phyloP scores from a whole-genome alignment of 1,284 basidiomycete species.

The Trichosporon ovoides region DNA sequence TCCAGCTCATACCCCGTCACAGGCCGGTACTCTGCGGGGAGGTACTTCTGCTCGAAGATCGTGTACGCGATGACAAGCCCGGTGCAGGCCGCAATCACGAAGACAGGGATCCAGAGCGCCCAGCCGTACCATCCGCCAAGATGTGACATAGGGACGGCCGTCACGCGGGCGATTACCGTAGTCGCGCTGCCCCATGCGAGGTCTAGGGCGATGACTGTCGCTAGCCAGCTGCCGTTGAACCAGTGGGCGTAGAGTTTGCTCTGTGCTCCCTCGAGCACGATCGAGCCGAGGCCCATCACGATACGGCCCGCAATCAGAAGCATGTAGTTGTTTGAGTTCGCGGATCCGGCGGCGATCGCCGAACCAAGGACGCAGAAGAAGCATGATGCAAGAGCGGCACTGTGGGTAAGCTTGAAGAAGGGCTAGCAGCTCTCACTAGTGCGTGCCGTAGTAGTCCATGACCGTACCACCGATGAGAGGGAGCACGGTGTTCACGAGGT shows the following conservation, averaged over 20 bases:
- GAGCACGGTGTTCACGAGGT: constrained; percentile 48
- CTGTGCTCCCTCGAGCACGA: constrained; percentile 28
- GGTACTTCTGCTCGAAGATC: constrained; percentile 28
- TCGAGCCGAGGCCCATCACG: constrained; percentile 36
- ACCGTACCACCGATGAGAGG: constrained; percentile 50
- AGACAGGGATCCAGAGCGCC: constrained; percentile 34
- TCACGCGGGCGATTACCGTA: constrained; percentile 30
- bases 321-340: constrained; percentile 29
- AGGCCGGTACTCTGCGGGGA: constrained; percentile 26
- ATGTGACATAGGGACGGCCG: constrained; percentile 38
- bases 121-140: constrained; percentile 38
- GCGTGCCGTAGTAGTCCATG: constrained; percentile 49
- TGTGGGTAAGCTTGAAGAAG: constrained; percentile 12
- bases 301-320: constrained; percentile 33
- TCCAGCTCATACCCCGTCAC: constrained; percentile 7
- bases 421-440: constrained; percentile 13
- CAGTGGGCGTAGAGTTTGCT: constrained; percentile 43
- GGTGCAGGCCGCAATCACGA: neutral
- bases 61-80: constrained; percentile 29
- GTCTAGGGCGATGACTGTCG: constrained; percentile 33
- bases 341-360: constrained; percentile 24
- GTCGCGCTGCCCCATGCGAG: constrained; percentile 37
- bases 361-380: constrained; percentile 33
- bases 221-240: constrained; percentile 35
- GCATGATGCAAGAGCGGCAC: constrained; percentile 9